Evolutionary conservation across 2,329 filamentous ascomycete genomes (phyloP).

Genomic region (Aspergillus calidoustus): DNA sequence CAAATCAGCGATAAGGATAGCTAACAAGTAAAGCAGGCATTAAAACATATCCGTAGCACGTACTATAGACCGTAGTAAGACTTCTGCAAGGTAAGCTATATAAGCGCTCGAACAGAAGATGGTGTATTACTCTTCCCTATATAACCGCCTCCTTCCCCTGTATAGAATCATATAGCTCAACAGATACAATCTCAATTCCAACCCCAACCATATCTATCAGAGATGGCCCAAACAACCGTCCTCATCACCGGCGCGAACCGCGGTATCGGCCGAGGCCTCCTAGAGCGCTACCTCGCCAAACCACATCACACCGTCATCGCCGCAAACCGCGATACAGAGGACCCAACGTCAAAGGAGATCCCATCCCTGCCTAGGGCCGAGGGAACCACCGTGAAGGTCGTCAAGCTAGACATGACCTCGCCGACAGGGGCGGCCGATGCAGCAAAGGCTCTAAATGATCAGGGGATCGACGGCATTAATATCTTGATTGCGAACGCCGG

Average conservation of each 20-base stretch:
- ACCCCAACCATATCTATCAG: neutral
- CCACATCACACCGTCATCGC: constrained; percentile 16
- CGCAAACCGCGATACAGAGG: constrained; percentile 8
- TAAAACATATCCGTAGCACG: neutral
- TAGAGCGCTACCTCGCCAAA: constrained; percentile 14
- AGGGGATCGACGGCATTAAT: constrained; percentile 50
- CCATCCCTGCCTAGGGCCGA: constrained; percentile 39
- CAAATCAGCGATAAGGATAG: neutral
- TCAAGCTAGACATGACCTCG: constrained; percentile 49
- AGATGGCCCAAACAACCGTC: constrained; percentile 14
- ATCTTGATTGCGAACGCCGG: constrained; percentile 60
- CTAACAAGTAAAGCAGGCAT: neutral
- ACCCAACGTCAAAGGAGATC: constrained; percentile 7
- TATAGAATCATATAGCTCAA: neutral
- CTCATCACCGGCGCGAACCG: constrained; percentile 20
- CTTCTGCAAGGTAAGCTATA: neutral
- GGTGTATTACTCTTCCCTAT: neutral
- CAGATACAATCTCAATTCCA: neutral
- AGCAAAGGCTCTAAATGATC: constrained; percentile 33
- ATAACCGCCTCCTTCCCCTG: neutral
- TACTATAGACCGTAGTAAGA: neutral
- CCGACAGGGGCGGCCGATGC: constrained; percentile 41
- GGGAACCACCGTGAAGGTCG: constrained; percentile 45
- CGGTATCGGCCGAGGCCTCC: constrained; percentile 17
- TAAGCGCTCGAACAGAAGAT: neutral